Percentiles rank a stretch among this genome's conserved stretches.
These are phyloP conservation scores for Geotrichum ghanense DNA, from an alignment of 805 yeast genomes.

Conservation along the genomic window DNA sequence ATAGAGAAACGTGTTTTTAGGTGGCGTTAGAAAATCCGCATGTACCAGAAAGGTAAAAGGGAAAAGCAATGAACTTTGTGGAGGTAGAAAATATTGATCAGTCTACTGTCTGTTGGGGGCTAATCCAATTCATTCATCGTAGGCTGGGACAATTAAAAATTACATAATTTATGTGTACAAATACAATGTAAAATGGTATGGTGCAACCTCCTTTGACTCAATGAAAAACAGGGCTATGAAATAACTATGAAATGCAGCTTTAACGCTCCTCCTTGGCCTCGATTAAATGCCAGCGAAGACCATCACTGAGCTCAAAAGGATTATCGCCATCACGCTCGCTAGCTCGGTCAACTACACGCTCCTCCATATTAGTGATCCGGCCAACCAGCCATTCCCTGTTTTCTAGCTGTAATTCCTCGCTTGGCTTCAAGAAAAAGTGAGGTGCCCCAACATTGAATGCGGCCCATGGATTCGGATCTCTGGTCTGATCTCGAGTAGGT, in stretches of 20 bases:
- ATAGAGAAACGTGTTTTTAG: too few relatives aligned
- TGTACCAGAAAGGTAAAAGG: too few relatives aligned
- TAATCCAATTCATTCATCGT: too few relatives aligned
- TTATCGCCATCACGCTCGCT: slow-evolving; percentile 39
- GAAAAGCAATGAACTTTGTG: too few relatives aligned
- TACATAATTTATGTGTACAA: too few relatives aligned
- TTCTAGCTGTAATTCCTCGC: slow-evolving; percentile 25
- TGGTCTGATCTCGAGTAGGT: slow-evolving; percentile 52
- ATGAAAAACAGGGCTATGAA: too few relatives aligned
- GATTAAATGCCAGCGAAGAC: slow-evolving; percentile 52
- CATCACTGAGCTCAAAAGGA: slow-evolving; percentile 55
- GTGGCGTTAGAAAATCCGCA: too few relatives aligned
- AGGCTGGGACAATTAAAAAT: too few relatives aligned
- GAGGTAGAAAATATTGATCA: too few relatives aligned
- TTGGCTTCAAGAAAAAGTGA: slow-evolving; percentile 59
- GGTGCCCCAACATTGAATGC: slow-evolving; percentile 87
- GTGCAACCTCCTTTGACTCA: too few relatives aligned
- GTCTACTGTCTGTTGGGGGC: too few relatives aligned
- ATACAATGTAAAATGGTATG: too few relatives aligned
- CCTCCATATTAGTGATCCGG: slow-evolving; percentile 46
- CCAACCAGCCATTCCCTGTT: slow-evolving; percentile 79
- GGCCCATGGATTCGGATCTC: slow-evolving; percentile 63
- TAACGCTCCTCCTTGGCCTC: slow-evolving; percentile 35
- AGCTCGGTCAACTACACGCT: slow-evolving; percentile 31
- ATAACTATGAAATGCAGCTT: background rate